Evolutionary conservation across 1,139 yeast genomes (phyloP), one percentile per base, ranked within the genome.

Genomic region (Kazachstania sp.): DNA sequence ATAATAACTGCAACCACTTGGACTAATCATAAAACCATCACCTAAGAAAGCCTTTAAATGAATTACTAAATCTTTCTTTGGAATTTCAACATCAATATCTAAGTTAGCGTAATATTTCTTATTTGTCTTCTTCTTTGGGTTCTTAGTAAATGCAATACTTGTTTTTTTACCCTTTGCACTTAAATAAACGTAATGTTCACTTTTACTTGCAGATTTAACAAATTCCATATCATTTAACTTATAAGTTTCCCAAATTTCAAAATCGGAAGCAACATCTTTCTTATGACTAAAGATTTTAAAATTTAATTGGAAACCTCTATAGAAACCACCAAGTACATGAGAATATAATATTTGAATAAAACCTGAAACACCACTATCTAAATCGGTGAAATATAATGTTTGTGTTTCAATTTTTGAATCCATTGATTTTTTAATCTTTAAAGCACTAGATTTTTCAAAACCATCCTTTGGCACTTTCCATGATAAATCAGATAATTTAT

Each of bases 341-440:
- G 95, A 85, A 66, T 85, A 92, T 60, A 87, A 83, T 51, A 87
- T 72, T 69, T 87, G 96, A 32, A 85, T 86, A 67, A 87, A 85
- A 1, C 95, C 95, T 48, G 77, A 72, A 63, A 77, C 72, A 2
- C 81, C 81, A n/a, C 74, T 65, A 37, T 71, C 70, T 53, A 75
- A 68, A 58, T 77, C 77, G 31, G 77, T 71, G 65, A 85, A 85
- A 68, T 87, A 87, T 58, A 86, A 82, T 12, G 90, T 83, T 66
- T 85, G 94, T 20, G 95, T 87, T 68, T 87, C 95, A 30, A 87
- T 94, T 62, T 83, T 83, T 45, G 95, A 83, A 57, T 54, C 59
- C 23, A 51, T 49, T n/a, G 51, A 48, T 38, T 45, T 45, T 5
- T 28, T 35, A 3, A 42, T 9, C n/a, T 54, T 50, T 43, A 54